Conservation (phyloP, 202 grass and related monocot species). For the Panicum virgatum region DNA sequence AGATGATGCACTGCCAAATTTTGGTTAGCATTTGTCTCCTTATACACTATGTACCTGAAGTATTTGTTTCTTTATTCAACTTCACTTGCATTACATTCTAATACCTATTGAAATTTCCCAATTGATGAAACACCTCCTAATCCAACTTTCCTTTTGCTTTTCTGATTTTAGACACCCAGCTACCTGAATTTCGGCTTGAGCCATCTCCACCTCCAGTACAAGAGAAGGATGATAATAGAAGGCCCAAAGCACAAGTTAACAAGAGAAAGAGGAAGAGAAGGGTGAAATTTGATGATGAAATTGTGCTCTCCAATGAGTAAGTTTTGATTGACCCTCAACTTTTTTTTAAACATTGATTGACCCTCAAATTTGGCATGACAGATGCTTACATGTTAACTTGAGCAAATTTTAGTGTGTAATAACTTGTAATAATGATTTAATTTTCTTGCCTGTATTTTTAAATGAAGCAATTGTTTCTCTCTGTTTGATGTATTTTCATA, state of each 20-base stretch:
- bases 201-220: conserved; percentile 63
- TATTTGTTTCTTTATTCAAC: conserved; percentile 11
- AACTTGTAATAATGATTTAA: neutral
- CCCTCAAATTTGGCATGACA: neutral
- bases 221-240: neutral
- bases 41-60: conserved; percentile 5
- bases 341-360: too few species aligned
- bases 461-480: neutral
- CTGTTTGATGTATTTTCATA: neutral
- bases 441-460: neutral
- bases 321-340: conserved; percentile 37
- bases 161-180: conserved; percentile 28
- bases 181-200: conserved; percentile 46
- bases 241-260: conserved; percentile 33
- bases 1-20: conserved; percentile 11
- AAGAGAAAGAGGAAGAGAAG: conserved; percentile 54
- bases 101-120: neutral
- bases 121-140: conserved; percentile 9
- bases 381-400: conserved; percentile 23
- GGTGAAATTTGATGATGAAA: conserved; percentile 43
- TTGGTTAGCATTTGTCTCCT: conserved; percentile 47
- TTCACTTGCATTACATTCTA: neutral
- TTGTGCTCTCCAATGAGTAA: conserved; percentile 72
- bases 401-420: neutral
- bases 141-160: neutral